Conservation (phyloP, 345 rosid genomes). For the Dipteronia sinensis region DNA sequence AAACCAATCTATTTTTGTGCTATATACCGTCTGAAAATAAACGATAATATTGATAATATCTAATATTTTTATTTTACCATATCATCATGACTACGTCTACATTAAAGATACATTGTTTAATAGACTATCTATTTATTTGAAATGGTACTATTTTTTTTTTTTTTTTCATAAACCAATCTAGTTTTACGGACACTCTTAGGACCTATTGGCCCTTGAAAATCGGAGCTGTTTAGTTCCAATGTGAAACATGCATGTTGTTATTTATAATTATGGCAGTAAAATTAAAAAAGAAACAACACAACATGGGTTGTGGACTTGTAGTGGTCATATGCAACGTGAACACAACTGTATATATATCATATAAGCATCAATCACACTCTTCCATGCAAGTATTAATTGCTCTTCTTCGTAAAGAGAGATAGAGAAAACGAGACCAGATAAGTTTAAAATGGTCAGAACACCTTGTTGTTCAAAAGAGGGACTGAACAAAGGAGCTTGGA, state of each 20-base stretch:
- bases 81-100: too few relatives aligned
- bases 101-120: too few relatives aligned
- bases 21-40: too few relatives aligned
- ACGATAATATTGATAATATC: too few relatives aligned
- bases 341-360: conserved; percentile 11
- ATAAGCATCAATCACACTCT: conserved; percentile 6
- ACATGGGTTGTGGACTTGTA: background rate
- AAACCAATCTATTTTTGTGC: too few relatives aligned
- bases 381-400: background rate
- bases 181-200: too few relatives aligned
- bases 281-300: background rate
- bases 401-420: background rate
- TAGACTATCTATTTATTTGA: too few relatives aligned
- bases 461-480: conserved; percentile 21
- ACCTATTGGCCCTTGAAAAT: background rate
- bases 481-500: conserved; percentile 27
- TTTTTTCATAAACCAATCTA: too few relatives aligned
- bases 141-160: too few relatives aligned
- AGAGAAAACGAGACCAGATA: background rate
- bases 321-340: background rate
- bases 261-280: background rate
- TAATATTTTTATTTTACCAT: too few relatives aligned
- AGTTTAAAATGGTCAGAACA: conserved; percentile 12
- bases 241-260: background rate
- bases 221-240: background rate